These are phyloP conservation scores for Curvularia lunata DNA, from an alignment of 2,329 filamentous ascomycete genomes.

Conservation along the genomic window DNA sequence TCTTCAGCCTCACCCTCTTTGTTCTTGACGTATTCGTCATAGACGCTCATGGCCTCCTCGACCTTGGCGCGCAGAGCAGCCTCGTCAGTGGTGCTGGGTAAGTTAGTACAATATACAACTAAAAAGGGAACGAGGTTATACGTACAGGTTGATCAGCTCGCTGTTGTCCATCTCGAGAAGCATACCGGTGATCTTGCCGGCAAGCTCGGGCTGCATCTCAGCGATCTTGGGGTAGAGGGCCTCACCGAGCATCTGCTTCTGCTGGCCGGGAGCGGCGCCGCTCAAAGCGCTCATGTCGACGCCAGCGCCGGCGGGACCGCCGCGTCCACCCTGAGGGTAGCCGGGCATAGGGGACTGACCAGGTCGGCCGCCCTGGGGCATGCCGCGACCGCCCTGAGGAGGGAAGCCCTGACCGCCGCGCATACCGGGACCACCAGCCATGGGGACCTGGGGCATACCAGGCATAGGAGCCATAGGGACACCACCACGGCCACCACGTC, in stretches of 20 bases:
- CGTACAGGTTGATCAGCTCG: slow-evolving; percentile 95
- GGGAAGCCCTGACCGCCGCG: slow-evolving; percentile 51
- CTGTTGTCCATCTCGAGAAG: slow-evolving; percentile 98
- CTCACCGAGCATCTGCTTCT: slow-evolving; percentile 99
- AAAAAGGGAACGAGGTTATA: slow-evolving; percentile 41
- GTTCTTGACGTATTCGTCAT: slow-evolving; percentile 97
- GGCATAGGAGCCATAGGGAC: slow-evolving; percentile 67
- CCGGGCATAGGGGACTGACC: slow-evolving; percentile 40
- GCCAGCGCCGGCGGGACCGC: slow-evolving; percentile 40
- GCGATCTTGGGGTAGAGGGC: slow-evolving; percentile 98
- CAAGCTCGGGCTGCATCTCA: slow-evolving; percentile 89
- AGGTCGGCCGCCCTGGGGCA: slow-evolving; percentile 39
- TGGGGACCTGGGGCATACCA: slow-evolving; percentile 72
- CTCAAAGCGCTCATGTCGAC: slow-evolving; percentile 60
- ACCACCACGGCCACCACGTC: slow-evolving; percentile 66
- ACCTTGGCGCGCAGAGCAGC: slow-evolving; percentile 91
- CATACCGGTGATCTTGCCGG: slow-evolving; percentile 99
- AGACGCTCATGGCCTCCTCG: slow-evolving; percentile 94
- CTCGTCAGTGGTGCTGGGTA: slow-evolving; percentile 81
- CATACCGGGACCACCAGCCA: slow-evolving; percentile 56
- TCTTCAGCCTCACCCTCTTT: slow-evolving; percentile 59
- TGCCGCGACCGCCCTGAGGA: slow-evolving; percentile 49
- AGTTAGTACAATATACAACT: slow-evolving; percentile 36
- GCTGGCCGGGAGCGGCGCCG: slow-evolving; percentile 69
- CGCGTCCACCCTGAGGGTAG: slow-evolving; percentile 44